Base-by-base conservation (phyloP, 768 basidiomycete species). In the Calocybe gangraenosa region DNA sequence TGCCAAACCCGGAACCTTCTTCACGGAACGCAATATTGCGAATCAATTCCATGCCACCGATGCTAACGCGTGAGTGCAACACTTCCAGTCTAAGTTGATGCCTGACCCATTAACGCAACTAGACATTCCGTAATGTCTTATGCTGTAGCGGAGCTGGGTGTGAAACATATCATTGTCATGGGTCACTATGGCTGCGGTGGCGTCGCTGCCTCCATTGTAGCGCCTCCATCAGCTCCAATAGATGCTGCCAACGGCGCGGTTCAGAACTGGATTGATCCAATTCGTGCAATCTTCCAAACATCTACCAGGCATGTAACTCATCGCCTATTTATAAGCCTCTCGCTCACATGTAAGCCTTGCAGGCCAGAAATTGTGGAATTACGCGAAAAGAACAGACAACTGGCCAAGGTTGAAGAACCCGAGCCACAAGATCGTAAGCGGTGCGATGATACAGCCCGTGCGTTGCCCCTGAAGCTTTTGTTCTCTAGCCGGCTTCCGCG, bases 111-210 rank as follows among this genome's bases (percentile, higher is more conserved):
- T 31, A 8, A 14, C 14, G 30, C n/a, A n/a, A n/a, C 11, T 19
- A 60, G 59, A 7, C 49, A 54, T 35, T 46, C 59, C 5, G 53
- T 55, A 15, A 42, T 60, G 22, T 33, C 51, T 7, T 60, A 53
- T 33, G 55, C 51, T 8, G 51, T 56, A 6, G 38, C 48, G 7
- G 46, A 46, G 17, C 47, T 57, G 1, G 44, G 48, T 13, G 53
- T 61, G 23, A 53, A 48, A 25, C 55, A 61, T 40, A 46, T 58
- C 19, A 51, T 61, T 8, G 51, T 58, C 9, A 57, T 58, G 52
- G 59, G 59, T 15, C 59, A 58, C 43, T 58, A 58, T 17, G 59
- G 59, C 2, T 60, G 57, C 30, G 57, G 53, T 7, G 58, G 58
- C 7, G 50, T 58, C 14, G 54, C 56, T 7, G 53, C 53, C 2